These are phyloP conservation scores for Talaromyces thailandensis DNA, from an alignment of 495 filamentous ascomycete species.

Conservation along the genomic window DNA sequence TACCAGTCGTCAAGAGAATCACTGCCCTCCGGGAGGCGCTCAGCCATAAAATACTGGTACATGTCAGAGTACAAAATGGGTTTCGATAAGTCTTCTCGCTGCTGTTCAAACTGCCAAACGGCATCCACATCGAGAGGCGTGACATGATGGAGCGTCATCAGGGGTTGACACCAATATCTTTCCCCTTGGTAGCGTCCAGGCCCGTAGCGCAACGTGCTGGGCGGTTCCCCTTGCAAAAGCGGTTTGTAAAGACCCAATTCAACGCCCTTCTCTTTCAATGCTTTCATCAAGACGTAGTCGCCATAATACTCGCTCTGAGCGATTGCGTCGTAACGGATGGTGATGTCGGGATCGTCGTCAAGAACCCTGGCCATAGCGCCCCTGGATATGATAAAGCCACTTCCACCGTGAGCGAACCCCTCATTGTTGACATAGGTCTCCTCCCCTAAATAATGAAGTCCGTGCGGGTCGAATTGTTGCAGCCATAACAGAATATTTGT, in stretches of 20 bases:
- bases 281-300: constrained; percentile 37
- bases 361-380: constrained; percentile 22
- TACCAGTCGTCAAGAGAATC: constrained; percentile 35
- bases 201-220: constrained; percentile 30
- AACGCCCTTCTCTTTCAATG: constrained; percentile 29
- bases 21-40: constrained; percentile 19
- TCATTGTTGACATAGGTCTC: constrained; percentile 32
- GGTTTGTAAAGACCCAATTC: constrained; percentile 34
- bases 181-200: constrained; percentile 3
- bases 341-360: constrained; percentile 17
- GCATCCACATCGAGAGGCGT: constrained; percentile 37
- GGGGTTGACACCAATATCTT: constrained; percentile 49
- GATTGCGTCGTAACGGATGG: constrained; percentile 19
- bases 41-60: constrained; percentile 31
- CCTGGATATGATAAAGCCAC: constrained; percentile 40
- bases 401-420: constrained; percentile 44
- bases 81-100: constrained; percentile 18
- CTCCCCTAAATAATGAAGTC: constrained; percentile 41
- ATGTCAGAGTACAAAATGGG: constrained; percentile 35
- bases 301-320: constrained; percentile 32
- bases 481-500: constrained; percentile 46
- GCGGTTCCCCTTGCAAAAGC: constrained; percentile 41
- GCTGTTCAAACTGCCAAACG: constrained; percentile 45
- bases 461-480: constrained; percentile 32
- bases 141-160: constrained; percentile 55